Conservation (phyloP, 192 early-diverging fungal genomes). For the Physocladia obscura region DNA sequence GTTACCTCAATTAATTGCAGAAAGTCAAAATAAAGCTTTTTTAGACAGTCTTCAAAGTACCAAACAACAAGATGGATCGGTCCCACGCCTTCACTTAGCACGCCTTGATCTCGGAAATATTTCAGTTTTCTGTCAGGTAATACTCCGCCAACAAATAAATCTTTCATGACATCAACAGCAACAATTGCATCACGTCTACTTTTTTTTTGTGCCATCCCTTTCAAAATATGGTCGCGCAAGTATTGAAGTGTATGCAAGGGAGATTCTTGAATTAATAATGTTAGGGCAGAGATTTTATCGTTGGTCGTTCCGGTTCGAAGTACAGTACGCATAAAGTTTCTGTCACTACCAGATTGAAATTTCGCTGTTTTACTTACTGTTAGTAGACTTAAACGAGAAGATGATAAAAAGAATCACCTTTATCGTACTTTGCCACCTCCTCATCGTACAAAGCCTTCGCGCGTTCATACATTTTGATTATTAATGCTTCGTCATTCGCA, state of each 20-base stretch:
- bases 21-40: constrained; percentile 88
- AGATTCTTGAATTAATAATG: constrained; percentile 87
- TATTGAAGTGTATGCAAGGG: constrained; percentile 82
- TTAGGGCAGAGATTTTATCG: constrained; percentile 91
- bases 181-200: constrained; percentile 80
- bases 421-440: constrained; percentile 59
- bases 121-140: constrained; percentile 86
- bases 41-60: constrained; percentile 93
- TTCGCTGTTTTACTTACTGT: constrained; percentile 34
- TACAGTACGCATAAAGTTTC: constrained; percentile 82
- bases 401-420: constrained; percentile 26
- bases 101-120: constrained; percentile 91
- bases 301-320: constrained; percentile 87
- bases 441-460: constrained; percentile 64
- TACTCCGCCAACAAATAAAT: constrained; percentile 79
- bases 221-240: constrained; percentile 62
- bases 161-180: constrained; percentile 85
- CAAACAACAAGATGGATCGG: constrained; percentile 81
- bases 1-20: constrained; percentile 82
- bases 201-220: constrained; percentile 85
- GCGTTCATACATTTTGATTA: constrained; percentile 33
- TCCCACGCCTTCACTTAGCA: constrained; percentile 58
- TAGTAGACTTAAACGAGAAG: background rate
- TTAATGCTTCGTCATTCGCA: constrained; percentile 21
- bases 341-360: constrained; percentile 73